Evolutionary conservation across 1,284 basidiomycete genomes (phyloP), one percentile per base, ranked within the genome.

Genomic region (Ceratobasidium sp.): DNA sequence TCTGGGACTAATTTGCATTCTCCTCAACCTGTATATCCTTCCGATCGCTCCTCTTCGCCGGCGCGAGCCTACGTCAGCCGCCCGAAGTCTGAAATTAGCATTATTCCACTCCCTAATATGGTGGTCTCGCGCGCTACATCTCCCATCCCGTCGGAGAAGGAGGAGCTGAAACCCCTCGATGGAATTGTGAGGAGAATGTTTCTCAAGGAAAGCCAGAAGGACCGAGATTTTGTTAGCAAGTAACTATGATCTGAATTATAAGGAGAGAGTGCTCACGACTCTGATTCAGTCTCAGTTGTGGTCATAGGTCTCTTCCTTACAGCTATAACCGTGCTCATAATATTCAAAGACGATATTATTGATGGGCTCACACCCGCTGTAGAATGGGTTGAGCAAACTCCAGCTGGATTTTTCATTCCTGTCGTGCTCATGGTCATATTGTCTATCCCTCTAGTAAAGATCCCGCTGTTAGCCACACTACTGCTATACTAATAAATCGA

Each of bases 351-450:
- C 11, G 26, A 70, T 7, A 59, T 70, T 18, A 44, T 70, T 43
- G 23, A 28, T 18, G 55, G 41, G 2, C 67, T 70, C 26, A 28
- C 46, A 18, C 67, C 67, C 30, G 67, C 67, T 2, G 67, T 54
- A 1, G 32, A 50, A 38, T 70, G 67, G 67, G 55, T 70, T 9
- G 47, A 47, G 41, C 57, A 70, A 21, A 44, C 67, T 14, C 67
- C 67, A n/a, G 67, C 67, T 59, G 67, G 67, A 46, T 70, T 38
- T 28, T 30, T 70, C 44, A 70, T 70, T 32, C 67, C 67, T 1
- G 58, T 70, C 21, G 26, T 43, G 4, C 18, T 70, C 32, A 41
- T 70, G 1, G 55, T 49, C 21, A 46, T 70, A 30, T 70, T 70
- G 30, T 70, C 67, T 4, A 59, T 70, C 18, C 67, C 67, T 58